Base-by-base conservation (phyloP, 257 asterid species). In the Nicotiana attenuata region DNA sequence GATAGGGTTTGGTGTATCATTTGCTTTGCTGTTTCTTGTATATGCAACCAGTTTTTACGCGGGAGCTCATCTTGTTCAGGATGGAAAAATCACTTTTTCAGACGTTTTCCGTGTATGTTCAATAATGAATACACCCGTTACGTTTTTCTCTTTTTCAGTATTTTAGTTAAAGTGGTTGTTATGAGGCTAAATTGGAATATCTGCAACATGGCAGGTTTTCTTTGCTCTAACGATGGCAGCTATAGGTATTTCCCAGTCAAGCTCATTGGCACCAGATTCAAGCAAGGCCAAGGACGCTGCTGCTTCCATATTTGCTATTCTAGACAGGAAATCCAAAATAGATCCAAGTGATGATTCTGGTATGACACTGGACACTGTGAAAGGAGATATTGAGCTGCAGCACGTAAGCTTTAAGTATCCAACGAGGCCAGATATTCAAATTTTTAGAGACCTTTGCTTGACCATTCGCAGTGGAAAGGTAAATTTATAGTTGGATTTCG, bases 41-140 rank as follows among this genome's bases (percentile, higher is more conserved):
- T 94, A 93, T 55, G 97, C 97, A 69, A 85, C 97, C 13, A 91
- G 97, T 86, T 94, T 94, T 83, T 94, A 94, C 19, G 97, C 97
- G 0, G 97, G 98, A 84, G 98, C 97, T 57, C 89, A 90, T 1
- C 97, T 94, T 33, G 92, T 94, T 71, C 76, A 86, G 84, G 93
- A 73, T 85, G 93, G 96, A 33, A 88, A 90, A 82, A 91, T 86
- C 75, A 88, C 97, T 19, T 93, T 92, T 53, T 10, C 86, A 0
- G 93, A 91, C 82, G 98, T 94, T 55, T 93, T 94, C 75, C 95
- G 96, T 1, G 97, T 93, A 88, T 87, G 96, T 85, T 47, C 15
- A 38, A 13, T 66, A 15, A 10, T 52, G 2, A 5, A 15, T 52
- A 14, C 20, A 22, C 61, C 9, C 17, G 61, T 17, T 15, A 56